Percentiles rank a stretch among this genome's conserved stretches.
Conservation (phyloP, 768 basidiomycete species). For the Serendipita sp. region DNA sequence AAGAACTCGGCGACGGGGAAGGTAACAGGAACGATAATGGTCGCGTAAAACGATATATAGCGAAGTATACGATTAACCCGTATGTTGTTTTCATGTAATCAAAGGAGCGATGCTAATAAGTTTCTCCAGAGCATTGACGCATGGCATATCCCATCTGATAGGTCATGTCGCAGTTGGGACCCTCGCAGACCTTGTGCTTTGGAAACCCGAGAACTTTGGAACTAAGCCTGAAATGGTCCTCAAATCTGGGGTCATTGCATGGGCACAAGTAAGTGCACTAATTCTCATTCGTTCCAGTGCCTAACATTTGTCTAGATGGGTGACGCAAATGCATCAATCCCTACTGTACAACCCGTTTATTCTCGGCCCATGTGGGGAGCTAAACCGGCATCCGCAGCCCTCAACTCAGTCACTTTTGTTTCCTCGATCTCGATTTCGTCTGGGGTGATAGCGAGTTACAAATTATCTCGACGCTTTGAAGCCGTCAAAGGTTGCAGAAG, state of each 20-base stretch:
- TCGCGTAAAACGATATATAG: conserved; percentile 84
- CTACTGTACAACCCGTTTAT: conserved; percentile 80
- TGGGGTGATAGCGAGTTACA: conserved; percentile 47
- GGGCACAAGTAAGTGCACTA: conserved; percentile 49
- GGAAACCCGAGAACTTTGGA: conserved; percentile 91
- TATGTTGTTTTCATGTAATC: conserved; percentile 26
- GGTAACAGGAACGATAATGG: conserved; percentile 50
- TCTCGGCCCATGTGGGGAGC: conserved; percentile 91
- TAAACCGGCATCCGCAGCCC: conserved; percentile 56
- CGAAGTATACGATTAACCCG: conserved; percentile 98
- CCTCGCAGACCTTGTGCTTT: conserved; percentile 87
- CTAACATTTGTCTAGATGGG: conserved; percentile 48
- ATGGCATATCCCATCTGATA: conserved; percentile 76
- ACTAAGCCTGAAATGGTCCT: conserved; percentile 85
- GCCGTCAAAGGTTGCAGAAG: conserved; percentile 61
- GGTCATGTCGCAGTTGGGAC: conserved; percentile 70
- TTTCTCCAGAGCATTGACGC: conserved; percentile 61
- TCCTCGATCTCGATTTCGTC: conserved; percentile 49
- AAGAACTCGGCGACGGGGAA: conserved; percentile 47
- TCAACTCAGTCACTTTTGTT: conserved; percentile 77
- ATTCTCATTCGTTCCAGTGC: background rate
- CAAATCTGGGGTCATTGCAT: conserved; percentile 86
- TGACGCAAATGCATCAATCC: conserved; percentile 91
- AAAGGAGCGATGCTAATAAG: background rate
- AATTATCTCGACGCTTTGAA: conserved; percentile 51